Conservation (phyloP, 441 rosid genomes). For the Pelargonium fulgidum region DNA sequence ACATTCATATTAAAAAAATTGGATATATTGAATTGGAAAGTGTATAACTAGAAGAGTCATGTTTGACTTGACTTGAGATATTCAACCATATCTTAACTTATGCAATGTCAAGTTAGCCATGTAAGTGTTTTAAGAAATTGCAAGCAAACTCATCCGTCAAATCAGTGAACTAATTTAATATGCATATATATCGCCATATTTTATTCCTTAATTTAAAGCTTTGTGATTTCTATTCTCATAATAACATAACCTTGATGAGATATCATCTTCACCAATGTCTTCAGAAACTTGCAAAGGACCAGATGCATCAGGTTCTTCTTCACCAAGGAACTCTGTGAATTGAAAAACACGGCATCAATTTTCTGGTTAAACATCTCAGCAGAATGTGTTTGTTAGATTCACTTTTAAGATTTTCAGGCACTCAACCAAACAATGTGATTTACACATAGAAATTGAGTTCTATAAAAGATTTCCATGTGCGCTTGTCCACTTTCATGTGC, state of each 20-base stretch:
- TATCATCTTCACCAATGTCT: constrained; percentile 68
- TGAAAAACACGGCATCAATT: not conserved
- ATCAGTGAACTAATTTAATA: not conserved
- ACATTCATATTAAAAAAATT: not conserved
- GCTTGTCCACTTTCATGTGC: too few relatives aligned
- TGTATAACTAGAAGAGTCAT: not conserved
- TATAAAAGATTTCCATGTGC: too few relatives aligned
- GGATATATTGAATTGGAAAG: not conserved
- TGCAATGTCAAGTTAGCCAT: not conserved
- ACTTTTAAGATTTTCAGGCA: not conserved
- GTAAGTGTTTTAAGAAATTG: not conserved
- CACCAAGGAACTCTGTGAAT: constrained; percentile 51
- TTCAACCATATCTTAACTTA: constrained; percentile 1
- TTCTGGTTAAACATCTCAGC: constrained; percentile 3
- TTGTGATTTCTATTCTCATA: not conserved
- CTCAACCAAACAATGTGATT: not conserved
- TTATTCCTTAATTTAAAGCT: not conserved
- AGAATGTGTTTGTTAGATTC: not conserved
- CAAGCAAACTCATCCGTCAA: not conserved
- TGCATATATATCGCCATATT: not conserved
- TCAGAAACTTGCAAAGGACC: constrained; percentile 53
- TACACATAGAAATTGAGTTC: not conserved
- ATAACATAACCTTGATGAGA: constrained; percentile 67
- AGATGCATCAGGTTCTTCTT: constrained; percentile 54
- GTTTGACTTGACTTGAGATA: not conserved